Base-by-base conservation (phyloP, 345 rosid species). In the Microcos paniculata region DNA sequence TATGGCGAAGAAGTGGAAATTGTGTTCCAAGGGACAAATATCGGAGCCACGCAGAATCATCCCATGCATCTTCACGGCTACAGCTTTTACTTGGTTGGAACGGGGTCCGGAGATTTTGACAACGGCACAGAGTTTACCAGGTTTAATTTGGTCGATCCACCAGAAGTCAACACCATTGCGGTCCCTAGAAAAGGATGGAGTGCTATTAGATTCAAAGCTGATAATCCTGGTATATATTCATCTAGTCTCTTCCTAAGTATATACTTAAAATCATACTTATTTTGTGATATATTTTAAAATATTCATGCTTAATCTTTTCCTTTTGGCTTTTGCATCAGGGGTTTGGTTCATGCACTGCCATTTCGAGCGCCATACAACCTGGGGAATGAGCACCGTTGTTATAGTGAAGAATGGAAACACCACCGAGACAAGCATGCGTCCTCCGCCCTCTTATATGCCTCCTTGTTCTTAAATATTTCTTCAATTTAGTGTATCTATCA, bases 11-110 rank as follows among this genome's bases (percentile, higher is more conserved):
- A 52, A 35, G 73, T 83, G 24, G 86, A 83, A 28, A 59, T 83
- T 0, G 84, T 83, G 19, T 83, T 77, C n/a, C 84, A 83, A 78
- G 79, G 77, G 12, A 78, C 82, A 3, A 49, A 67, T 21, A 10
- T 73, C 6, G 23, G 13, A 10, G 33, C 61, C 6, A 63, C 77
- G 8, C 73, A 58, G 68, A 73, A 76, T 48, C 87, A 84, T 65
- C 87, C 84, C 10, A 81, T 84, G 76, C 87, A 84, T 42, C 31
- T 84, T 8, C 87, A 84, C 38, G 87, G 87, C 1, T 67, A 52
- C 56, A 81, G 84, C 67, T 84, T 81, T 78, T 84, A 81, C 30
- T 62, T 81, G 1, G 82, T 84, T 1, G 82, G 84, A 16, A 9
- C 10, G 0, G 87, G 87, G 5, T 30, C 3, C 0, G 77, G 80